Conservation (phyloP, 257 asterid species). For the Pogostemon cablin region DNA sequence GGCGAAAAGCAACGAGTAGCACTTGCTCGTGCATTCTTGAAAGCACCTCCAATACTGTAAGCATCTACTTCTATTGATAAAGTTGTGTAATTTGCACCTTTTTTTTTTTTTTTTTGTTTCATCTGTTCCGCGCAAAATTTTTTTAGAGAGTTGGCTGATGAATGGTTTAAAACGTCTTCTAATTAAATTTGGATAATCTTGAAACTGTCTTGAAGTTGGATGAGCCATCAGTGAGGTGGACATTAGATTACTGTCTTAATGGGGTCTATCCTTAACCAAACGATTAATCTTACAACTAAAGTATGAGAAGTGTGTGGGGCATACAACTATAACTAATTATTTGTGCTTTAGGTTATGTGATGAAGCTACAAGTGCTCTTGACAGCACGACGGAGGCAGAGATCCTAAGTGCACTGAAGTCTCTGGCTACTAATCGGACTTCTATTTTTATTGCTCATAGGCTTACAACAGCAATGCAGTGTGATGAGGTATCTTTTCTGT, state of each 20-base stretch:
- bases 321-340: constrained; percentile 2
- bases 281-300: neutral
- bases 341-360: constrained; percentile 78
- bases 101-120: constrained; percentile 11
- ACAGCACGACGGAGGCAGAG: constrained; percentile 97
- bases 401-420: constrained; percentile 81
- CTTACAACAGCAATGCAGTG: constrained; percentile 99
- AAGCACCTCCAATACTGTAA: constrained; percentile 91
- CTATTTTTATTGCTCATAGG: constrained; percentile 92
- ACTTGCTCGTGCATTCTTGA: constrained; percentile 95
- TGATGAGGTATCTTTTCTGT: constrained; percentile 66
- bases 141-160: neutral
- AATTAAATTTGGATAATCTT: constrained; percentile 6
- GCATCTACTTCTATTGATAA: constrained; percentile 31
- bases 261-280: constrained; percentile 10
- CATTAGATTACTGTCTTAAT: constrained; percentile 10
- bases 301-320: neutral
- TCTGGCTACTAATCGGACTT: constrained; percentile 75
- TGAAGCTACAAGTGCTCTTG: constrained; percentile 99
- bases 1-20: constrained; percentile 99
- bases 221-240: constrained; percentile 13
- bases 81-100: constrained; percentile 9
- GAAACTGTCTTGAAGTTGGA: constrained; percentile 9
- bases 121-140: neutral
- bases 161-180: neutral